Evolutionary conservation across 2,329 filamentous ascomycete genomes (phyloP), one percentile per base, ranked within the genome.

Genomic region (Lasiodiplodia sp.): DNA sequence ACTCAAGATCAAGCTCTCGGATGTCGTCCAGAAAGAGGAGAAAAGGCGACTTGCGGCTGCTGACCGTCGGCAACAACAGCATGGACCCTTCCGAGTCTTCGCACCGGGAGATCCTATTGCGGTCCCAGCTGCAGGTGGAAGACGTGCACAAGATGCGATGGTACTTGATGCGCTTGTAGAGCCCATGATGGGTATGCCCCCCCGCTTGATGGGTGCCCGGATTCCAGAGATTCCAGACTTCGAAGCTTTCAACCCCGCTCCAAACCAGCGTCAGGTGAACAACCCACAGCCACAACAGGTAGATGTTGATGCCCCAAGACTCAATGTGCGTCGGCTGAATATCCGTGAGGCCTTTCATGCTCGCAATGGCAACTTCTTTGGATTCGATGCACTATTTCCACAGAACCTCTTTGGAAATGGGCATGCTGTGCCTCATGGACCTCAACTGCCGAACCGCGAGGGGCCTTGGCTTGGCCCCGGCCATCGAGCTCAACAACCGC

Each of bases 1-100:
- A 47, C 81, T 93, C 16, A 81, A 86, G 55, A 83, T 93, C 71
- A 83, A 85, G 47, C 78, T 91, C 57, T 89, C 89, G 0, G 83
- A 88, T 2, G 75, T 76, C 3, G 86, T 89, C 63, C 77, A 77
- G 69, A 69, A 74, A 66, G 75, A 71, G 18, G 78, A 80, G 55
- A 66, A 76, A 25, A 68, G 31, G 14, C 69, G 69, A 7, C 3
- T 68, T 40, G 52, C 34, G 12, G 23, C 23, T 14, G 31, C 23
- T 16, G 66, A 23, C 18, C 65, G 44, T 8, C 25, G 14, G 28
- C 38, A 12, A 16, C n/a, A 12, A 38, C 21, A 14, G 12, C 38
- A 28, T n/a, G 21, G 16, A 47, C 44, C n/a, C 12, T 47, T 47
- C 18, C 44, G 4, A 8, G 18, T 8, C 44, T 10, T 47, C 31